A percentile compares a stretch with the other conserved stretches of the same genome.
Evolutionary conservation across 108 stramenopile species (phyloP).

Genomic region (Pelagomonas calceolata): DNA sequence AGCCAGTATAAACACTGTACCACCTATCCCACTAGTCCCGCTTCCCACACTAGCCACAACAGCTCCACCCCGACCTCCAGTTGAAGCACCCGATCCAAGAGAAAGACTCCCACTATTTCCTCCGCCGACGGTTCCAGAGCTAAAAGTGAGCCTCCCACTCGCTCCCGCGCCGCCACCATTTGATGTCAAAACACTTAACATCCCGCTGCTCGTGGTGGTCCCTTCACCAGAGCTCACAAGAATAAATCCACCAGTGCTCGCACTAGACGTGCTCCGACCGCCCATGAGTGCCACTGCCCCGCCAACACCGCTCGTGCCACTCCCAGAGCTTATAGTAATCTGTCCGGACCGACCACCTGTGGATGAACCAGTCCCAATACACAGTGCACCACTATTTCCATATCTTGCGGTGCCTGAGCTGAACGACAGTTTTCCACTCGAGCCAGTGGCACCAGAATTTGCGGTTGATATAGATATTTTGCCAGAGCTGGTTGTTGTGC

Average conservation of each 20-base stretch:
- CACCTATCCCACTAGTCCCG: neutral
- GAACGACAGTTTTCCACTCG: neutral
- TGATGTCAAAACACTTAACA: conserved; percentile 13
- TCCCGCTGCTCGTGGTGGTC: conserved; percentile 8
- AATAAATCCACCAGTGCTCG: neutral
- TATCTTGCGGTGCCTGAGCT: conserved; percentile 1
- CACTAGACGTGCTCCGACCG: neutral
- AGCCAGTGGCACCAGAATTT: neutral
- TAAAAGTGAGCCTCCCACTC: conserved; percentile 15
- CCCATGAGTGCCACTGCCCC: conserved; percentile 4
- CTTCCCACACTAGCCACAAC: conserved; percentile 3
- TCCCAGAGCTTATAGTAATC: conserved; percentile 4
- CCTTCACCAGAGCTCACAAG: neutral
- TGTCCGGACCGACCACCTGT: conserved; percentile 10
- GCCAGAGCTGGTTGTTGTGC: neutral
- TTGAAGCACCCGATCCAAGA: conserved; percentile 1
- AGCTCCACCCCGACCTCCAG: neutral
- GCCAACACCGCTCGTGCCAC: neutral
- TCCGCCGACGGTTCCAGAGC: conserved; percentile 13
- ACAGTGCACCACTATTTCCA: conserved; percentile 6
- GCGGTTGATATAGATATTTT: neutral
- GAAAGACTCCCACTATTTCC: conserved; percentile 23
- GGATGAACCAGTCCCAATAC: conserved; percentile 12
- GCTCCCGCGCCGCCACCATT: conserved; percentile 1
- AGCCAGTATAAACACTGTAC: neutral